Evolutionary conservation across 257 asterid species (phyloP).

Genomic region (Penstemon barbatus): DNA sequence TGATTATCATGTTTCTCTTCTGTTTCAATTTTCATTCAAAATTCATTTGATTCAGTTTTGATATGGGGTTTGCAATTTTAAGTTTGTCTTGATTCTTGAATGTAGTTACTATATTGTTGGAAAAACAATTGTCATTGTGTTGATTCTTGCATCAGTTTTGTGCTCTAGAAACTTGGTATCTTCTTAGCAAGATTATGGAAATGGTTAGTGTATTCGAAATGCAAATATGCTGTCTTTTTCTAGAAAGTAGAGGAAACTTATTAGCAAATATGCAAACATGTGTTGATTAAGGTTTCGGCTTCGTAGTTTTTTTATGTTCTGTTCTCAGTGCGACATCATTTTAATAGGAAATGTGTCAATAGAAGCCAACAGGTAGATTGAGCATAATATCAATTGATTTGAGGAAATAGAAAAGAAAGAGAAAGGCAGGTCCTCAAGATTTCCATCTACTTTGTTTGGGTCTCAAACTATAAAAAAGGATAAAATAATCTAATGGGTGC

Average conservation of each 20-base stretch:
- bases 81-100: neutral
- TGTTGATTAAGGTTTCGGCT: too few species aligned
- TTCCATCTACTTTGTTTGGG: neutral
- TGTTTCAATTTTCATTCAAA: neutral
- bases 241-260: too few species aligned
- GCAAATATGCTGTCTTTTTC: too few species aligned
- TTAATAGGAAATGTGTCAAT: neutral
- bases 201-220: too few species aligned
- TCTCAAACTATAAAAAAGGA: neutral
- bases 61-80: too few species aligned
- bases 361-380: neutral
- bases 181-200: too few species aligned
- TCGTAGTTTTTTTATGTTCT: neutral
- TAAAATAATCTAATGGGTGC: neutral
- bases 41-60: slow-evolving; percentile 6
- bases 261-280: too few species aligned
- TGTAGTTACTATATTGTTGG: neutral
- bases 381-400: neutral
- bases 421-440: neutral
- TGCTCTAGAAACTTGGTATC: neutral
- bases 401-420: neutral
- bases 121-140: neutral
- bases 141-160: neutral
- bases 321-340: neutral
- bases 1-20: slow-evolving; percentile 12